Base-by-base conservation (phyloP, 148 eudicot genomes). In the Drosera capensis region DNA sequence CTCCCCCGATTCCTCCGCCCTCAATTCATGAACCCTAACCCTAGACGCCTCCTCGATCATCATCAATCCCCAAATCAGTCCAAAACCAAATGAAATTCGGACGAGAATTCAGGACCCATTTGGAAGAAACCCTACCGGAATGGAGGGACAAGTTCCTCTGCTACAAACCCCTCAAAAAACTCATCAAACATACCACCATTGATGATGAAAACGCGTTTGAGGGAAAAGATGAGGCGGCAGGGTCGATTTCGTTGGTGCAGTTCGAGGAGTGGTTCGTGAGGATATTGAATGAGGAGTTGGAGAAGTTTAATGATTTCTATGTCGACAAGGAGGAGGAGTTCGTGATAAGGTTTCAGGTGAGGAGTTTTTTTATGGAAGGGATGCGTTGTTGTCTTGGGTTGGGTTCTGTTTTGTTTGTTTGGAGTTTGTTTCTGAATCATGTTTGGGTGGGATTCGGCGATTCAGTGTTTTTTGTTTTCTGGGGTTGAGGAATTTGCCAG, bases 51-150 rank as follows among this genome's bases (percentile, higher is more conserved):
- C n/a, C n/a, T n/a, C n/a, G n/a, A n/a, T n/a, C n/a, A n/a, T n/a
- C n/a, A n/a, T n/a, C n/a, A n/a, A n/a, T n/a, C n/a, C n/a, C n/a
- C n/a, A n/a, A n/a, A n/a, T n/a, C n/a, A n/a, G n/a, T n/a, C n/a
- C n/a, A n/a, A n/a, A n/a, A n/a, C n/a, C n/a, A n/a, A n/a, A 85
- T 86, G 95, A 86, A 86, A 73, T 86, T 86, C 48, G 95, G 95
- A 38, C 80, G 77, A 46, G 92, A 78, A 52, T 81, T 86, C 38
- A 64, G 73, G 17, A 78, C 23, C 44, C 86, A 86, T 59, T 51
- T 86, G 39, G 86, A 81, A 43, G 77, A 81, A 66, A 75, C 93
- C 35, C 74, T 86, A 23, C 95, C 95, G 2, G 83, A 81, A 54
- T 86, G 95, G 95, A 82, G 78, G 35, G 92, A 76, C 67, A 81